phyloP scores from a whole-genome alignment of 2,329 filamentous ascomycete species.

The Penicillium sp. region DNA sequence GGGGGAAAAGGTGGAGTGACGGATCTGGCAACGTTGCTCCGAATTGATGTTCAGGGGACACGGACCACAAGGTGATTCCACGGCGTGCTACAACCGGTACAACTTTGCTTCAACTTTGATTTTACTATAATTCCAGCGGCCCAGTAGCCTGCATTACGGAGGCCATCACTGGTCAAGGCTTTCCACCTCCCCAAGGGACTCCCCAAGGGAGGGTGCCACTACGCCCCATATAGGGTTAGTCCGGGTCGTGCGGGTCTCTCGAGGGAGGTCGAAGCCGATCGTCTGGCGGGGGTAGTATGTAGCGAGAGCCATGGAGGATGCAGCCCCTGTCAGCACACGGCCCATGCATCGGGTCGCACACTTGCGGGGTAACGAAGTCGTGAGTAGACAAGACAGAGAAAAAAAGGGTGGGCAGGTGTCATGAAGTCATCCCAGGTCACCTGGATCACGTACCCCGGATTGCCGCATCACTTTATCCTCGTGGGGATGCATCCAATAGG shows the following conservation, averaged over 20 bases:
- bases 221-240: constrained; percentile 5
- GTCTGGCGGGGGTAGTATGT: constrained; percentile 6
- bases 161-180: not conserved
- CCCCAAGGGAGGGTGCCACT: not conserved
- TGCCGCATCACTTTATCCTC: not conserved
- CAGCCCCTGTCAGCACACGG: constrained; percentile 19
- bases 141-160: not conserved
- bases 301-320: constrained; percentile 9
- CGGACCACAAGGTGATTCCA: constrained; percentile 18
- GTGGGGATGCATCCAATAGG: not conserved
- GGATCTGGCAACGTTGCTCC: constrained; percentile 28
- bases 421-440: not conserved
- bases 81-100: not conserved
- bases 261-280: constrained; percentile 14
- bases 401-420: not conserved
- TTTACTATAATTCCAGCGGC: not conserved
- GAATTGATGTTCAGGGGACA: constrained; percentile 23
- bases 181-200: not conserved
- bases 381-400: no score
- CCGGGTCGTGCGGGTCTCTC: constrained; percentile 9
- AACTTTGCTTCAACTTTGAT: not conserved
- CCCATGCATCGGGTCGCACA: constrained; percentile 14
- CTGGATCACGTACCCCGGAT: not conserved
- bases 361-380: constrained; percentile 3
- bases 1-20: constrained; percentile 13